Evolutionary conservation across 2,329 filamentous ascomycete species (phyloP).

Genomic region (Clarireedia homoeocarpa): DNA sequence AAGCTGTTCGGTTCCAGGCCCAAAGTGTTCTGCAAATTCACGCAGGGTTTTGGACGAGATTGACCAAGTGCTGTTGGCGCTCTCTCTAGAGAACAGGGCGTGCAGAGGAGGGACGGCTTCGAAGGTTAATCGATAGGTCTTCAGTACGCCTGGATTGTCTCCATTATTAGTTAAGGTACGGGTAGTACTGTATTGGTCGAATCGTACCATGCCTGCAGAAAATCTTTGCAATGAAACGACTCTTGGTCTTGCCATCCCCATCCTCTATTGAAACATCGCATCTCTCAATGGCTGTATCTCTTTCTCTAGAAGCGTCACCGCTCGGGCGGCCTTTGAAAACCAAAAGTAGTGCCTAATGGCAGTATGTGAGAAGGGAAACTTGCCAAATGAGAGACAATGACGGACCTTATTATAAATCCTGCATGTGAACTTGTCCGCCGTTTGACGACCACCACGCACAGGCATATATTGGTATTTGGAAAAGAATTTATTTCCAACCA

Average conservation of each 20-base stretch:
- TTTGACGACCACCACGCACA: slow-evolving; percentile 11
- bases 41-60: slow-evolving; percentile 64
- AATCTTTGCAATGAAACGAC: slow-evolving; percentile 67
- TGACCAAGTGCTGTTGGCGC: slow-evolving; percentile 62
- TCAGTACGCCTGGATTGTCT: slow-evolving; percentile 51
- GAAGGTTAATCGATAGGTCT: slow-evolving; percentile 69
- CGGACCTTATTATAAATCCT: slow-evolving; percentile 62
- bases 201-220: slow-evolving; percentile 59
- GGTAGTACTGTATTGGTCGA: background rate
- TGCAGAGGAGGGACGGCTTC: slow-evolving; percentile 68
- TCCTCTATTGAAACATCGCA: slow-evolving; percentile 71
- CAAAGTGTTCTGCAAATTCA: slow-evolving; percentile 74
- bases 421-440: slow-evolving; percentile 56
- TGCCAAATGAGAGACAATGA: background rate
- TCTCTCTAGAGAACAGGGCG: slow-evolving; percentile 62
- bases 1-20: slow-evolving; percentile 70
- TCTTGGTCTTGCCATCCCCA: slow-evolving; percentile 56
- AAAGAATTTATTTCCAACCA: slow-evolving; percentile 63
- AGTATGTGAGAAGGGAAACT: background rate
- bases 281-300: slow-evolving; percentile 62
- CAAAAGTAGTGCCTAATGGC: slow-evolving; percentile 55
- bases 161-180: slow-evolving; percentile 3
- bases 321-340: slow-evolving; percentile 62
- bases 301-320: slow-evolving; percentile 51
- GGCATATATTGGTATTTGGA: slow-evolving; percentile 61